A percentile compares a stretch with the other conserved stretches of the same genome.
phyloP scores from a whole-genome alignment of 805 yeast genomes.

The Spencermartinsiella europaea region DNA sequence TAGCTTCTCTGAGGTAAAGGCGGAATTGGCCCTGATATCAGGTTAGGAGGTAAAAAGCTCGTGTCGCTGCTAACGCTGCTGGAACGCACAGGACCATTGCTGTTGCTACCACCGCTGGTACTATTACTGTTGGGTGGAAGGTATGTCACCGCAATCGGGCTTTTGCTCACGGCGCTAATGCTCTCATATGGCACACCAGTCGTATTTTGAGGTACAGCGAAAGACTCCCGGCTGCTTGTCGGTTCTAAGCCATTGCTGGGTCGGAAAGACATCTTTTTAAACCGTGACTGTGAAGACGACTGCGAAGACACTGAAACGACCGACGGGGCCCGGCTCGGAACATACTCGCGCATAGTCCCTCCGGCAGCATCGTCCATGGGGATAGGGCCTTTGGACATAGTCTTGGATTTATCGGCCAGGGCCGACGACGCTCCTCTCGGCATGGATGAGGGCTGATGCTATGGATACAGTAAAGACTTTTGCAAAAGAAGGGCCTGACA shows the following conservation, averaged over 20 bases:
- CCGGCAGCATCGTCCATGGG: too few species aligned
- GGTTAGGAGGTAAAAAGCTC: constrained; percentile 20
- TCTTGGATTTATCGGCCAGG: background rate
- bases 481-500: too few species aligned
- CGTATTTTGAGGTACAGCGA: constrained; percentile 8
- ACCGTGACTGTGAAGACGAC: background rate
- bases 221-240: constrained; percentile 4
- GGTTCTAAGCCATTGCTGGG: constrained; percentile 5
- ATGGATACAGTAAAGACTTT: too few species aligned
- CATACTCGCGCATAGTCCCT: too few species aligned
- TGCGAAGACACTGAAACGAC: background rate
- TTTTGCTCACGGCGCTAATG: constrained; percentile 16
- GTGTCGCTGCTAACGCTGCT: constrained; percentile 10
- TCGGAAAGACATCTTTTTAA: constrained; percentile 1
- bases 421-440: background rate
- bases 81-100: constrained; percentile 5
- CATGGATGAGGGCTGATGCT: too few species aligned
- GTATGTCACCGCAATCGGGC: constrained; percentile 23
- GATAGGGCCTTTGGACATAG: background rate
- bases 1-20: constrained; percentile 21
- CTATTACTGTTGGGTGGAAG: constrained; percentile 16
- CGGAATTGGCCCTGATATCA: constrained; percentile 25
- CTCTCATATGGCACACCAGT: constrained; percentile 24
- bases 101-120: background rate
- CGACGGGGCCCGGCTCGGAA: constrained; percentile 1